Evolutionary conservation across 163 green algal genomes (phyloP).

Genomic region (Prototheca wickerhamii): DNA sequence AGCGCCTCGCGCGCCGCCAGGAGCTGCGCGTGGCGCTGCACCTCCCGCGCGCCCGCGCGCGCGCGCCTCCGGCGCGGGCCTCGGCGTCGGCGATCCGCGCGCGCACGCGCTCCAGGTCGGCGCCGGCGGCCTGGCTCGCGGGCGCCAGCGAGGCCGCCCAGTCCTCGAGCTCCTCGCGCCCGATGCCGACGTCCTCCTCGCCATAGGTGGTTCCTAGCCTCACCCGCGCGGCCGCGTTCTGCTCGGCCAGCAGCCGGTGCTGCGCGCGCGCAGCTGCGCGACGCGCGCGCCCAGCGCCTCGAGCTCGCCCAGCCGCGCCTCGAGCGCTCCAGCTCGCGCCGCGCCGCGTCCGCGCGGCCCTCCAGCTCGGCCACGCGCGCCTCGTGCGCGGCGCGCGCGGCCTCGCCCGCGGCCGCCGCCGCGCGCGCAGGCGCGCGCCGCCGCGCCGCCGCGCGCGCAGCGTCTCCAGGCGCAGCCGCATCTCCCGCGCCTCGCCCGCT

Average conservation of each 20-base stretch:
- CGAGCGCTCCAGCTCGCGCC: no score
- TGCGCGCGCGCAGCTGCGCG: no score
- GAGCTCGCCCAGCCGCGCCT: no score
- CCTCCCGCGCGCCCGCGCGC: no score
- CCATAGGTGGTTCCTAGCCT: slow-evolving; percentile 10
- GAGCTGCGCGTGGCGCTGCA: no score
- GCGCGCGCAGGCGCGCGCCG: background rate
- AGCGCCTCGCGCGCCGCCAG: no score
- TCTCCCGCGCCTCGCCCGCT: slow-evolving; percentile 53
- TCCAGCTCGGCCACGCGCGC: slow-evolving; percentile 34
- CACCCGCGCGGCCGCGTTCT: slow-evolving; percentile 24
- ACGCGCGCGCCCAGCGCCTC: no score
- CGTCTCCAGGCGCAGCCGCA: slow-evolving; percentile 52
- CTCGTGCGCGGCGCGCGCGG: slow-evolving; percentile 14
- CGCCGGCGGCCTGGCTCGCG: background rate
- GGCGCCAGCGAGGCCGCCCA: slow-evolving; percentile 8
- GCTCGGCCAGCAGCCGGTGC: slow-evolving; percentile 15
- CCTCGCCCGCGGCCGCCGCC: slow-evolving; percentile 22
- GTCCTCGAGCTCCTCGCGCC: slow-evolving; percentile 25
- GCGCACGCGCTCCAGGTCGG: background rate
- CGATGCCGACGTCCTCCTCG: slow-evolving; percentile 25
- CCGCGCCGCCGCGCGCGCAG: slow-evolving; percentile 42
- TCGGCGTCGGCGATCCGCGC: background rate
- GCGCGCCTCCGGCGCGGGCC: no score
- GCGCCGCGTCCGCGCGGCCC: slow-evolving; percentile 25